Evolutionary conservation across 129 eudicot species (phyloP).

Genomic region (Escallonia rubra): DNA sequence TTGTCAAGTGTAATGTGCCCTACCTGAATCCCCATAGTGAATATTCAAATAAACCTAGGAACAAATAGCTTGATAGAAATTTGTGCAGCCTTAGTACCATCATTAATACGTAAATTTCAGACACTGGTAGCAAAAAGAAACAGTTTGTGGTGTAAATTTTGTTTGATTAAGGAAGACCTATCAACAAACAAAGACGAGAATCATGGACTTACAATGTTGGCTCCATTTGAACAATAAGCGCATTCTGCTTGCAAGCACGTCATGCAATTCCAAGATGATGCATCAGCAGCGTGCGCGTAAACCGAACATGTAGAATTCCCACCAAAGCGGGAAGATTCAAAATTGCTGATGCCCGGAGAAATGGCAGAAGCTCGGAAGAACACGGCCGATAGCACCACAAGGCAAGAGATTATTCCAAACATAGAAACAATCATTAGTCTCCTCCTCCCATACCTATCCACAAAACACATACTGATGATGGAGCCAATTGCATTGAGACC

Average conservation of each 20-base stretch:
- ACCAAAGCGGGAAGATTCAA: constrained; percentile 39
- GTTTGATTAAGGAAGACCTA: not conserved
- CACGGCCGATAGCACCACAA: constrained; percentile 40
- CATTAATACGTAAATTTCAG: too few relatives aligned
- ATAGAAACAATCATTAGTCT: constrained; percentile 50
- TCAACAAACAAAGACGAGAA: not conserved
- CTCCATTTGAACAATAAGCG: constrained; percentile 39
- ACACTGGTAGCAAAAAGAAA: not conserved
- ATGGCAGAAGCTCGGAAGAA: constrained; percentile 40
- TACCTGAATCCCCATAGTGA: too few relatives aligned
- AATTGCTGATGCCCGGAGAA: constrained; percentile 35
- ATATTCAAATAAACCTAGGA: too few relatives aligned
- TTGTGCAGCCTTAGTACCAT: too few relatives aligned
- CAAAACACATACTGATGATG: constrained; percentile 58
- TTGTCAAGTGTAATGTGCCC: too few relatives aligned
- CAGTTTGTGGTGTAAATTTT: not conserved
- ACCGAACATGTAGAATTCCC: constrained; percentile 36
- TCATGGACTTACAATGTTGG: constrained; percentile 19
- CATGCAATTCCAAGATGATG: constrained; percentile 52
- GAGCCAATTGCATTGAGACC: constrained; percentile 64
- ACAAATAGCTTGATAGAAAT: too few relatives aligned
- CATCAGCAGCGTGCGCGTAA: constrained; percentile 10
- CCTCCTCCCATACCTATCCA: constrained; percentile 66
- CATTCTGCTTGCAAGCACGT: constrained; percentile 35
- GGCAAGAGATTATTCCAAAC: constrained; percentile 54